Evolutionary conservation across 2,329 filamentous ascomycete genomes (phyloP).

Genomic region (Pseudopyricularia javanii): DNA sequence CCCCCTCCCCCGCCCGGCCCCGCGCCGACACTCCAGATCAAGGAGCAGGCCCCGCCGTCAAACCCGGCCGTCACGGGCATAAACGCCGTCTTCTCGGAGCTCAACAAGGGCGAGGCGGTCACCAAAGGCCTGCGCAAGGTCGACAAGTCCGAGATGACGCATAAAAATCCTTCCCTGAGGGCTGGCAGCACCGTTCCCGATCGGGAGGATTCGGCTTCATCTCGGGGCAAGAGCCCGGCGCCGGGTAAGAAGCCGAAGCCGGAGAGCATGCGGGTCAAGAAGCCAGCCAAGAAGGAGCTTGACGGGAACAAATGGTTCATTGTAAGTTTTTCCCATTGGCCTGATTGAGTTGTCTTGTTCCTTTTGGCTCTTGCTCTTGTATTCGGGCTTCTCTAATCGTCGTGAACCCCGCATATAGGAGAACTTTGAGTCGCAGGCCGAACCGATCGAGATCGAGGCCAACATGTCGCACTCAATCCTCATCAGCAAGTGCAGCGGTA

Average conservation of each 20-base stretch:
- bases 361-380: background rate
- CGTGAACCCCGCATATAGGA: conserved; percentile 37
- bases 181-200: conserved; percentile 58
- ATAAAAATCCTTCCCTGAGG: conserved; percentile 88
- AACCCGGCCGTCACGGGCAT: conserved; percentile 47
- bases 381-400: background rate
- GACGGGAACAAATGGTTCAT: conserved; percentile 91
- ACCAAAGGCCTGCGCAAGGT: conserved; percentile 87
- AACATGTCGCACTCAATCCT: conserved; percentile 78
- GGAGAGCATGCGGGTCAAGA: conserved; percentile 73
- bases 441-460: conserved; percentile 71
- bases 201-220: conserved; percentile 27
- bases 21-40: conserved; percentile 51
- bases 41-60: conserved; percentile 31
- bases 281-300: conserved; percentile 65
- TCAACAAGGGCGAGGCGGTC: conserved; percentile 82
- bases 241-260: conserved; percentile 82
- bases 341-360: background rate
- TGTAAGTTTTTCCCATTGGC: conserved; percentile 28
- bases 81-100: conserved; percentile 77
- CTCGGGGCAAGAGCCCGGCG: conserved; percentile 69
- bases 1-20: conserved; percentile 62
- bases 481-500: conserved; percentile 84
- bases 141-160: conserved; percentile 91
- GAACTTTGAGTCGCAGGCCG: conserved; percentile 69